Evolutionary conservation across 768 basidiomycete genomes (phyloP), one percentile per base, ranked within the genome.

Genomic region (Auricularia cornea): DNA sequence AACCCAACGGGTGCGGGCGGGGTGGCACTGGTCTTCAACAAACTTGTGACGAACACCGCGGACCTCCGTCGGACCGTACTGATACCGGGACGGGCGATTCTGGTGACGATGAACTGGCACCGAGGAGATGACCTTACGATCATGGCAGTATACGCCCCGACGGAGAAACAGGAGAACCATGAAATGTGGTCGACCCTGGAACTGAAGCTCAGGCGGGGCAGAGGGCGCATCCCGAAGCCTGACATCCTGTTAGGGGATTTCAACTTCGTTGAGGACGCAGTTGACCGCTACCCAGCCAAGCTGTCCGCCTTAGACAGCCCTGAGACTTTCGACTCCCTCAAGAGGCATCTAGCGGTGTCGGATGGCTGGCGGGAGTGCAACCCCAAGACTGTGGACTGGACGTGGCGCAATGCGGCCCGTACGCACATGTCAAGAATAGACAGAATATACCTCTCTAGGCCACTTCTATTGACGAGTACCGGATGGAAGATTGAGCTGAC

Each of bases 231-330:
- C 0, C 65, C 59, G 0, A 40, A 51, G 3, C 69, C 69, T 0
- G 65, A 68, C 44, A 28, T 67, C 1, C 16, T 71, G 3, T 44
- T 63, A 0, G 69, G 66, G 0, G 69, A 71, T 60, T 63, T 63
- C 32, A 70, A 71, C 32, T 60, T 70, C 6, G 67, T 70, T 1
- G 64, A 70, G 51, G 68, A 70, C 10, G 41, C 16, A 0, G 60
- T 70, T 12, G 70, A 71, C 56, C 59, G 68, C 0, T 32, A 65
- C 16, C 69, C 70, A 31, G 40, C 32, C n/a, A 6, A 20, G 44
- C 44, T 48, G 18, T 6, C 14, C 8, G 44, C 3, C 5, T 8
- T 23, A 18, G 44, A 48, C 18, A 16, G 6, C 18, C 44, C 44
- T 3, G 44, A 4, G 3, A 48, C 44, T 18, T 48, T 48, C 44